These are phyloP conservation scores for Anaeromyces robustus DNA, from an alignment of 192 early-diverging fungal species.

Conservation along the genomic window DNA sequence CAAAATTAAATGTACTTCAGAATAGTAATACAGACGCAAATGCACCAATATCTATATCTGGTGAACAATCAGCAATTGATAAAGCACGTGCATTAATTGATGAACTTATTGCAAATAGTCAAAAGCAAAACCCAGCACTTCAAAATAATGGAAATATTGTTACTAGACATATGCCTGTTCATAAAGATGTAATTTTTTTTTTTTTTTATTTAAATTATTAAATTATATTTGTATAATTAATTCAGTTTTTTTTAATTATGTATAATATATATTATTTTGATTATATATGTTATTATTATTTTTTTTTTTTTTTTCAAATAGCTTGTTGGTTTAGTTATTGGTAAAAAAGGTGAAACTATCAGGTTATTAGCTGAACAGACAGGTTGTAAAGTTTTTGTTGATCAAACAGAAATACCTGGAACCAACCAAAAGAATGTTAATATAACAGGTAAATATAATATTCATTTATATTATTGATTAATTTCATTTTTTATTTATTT, in stretches of 20 bases:
- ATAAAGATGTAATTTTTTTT: not conserved
- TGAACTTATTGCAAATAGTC: not conserved
- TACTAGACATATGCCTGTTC: not conserved
- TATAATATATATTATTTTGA: too few species aligned
- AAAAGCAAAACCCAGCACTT: not conserved
- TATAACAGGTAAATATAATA: not conserved
- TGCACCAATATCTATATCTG: not conserved
- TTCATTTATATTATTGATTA: not conserved
- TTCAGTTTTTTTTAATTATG: too few species aligned
- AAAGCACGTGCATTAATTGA: not conserved
- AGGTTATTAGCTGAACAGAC: not conserved
- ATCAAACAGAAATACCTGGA: not conserved
- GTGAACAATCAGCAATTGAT: not conserved
- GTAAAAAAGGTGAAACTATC: not conserved
- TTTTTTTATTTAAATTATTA: too few species aligned
- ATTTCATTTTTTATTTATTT: not conserved
- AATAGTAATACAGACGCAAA: not conserved
- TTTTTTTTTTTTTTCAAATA: not conserved
- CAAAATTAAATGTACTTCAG: not conserved
- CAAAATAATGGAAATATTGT: not conserved
- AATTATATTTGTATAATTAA: too few species aligned
- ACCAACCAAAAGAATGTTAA: not conserved
- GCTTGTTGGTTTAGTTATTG: not conserved
- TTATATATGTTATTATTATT: too few species aligned
- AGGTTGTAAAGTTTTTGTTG: not conserved